Base-by-base conservation (phyloP, 441 rosid species). In the Brassica hybrid region DNA sequence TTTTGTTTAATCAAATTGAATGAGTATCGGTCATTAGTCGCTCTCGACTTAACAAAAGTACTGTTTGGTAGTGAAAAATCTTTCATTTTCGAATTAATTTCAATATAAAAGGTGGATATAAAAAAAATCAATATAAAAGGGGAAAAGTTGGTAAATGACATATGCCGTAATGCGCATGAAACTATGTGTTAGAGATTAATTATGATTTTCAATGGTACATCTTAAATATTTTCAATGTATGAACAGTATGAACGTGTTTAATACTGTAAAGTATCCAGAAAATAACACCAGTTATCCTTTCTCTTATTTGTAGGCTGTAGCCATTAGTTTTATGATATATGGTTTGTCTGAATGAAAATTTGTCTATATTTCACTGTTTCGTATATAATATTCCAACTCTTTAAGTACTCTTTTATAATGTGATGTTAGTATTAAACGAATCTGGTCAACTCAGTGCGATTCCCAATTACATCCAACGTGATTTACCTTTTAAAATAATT, bases 381-480 rank as follows among this genome's bases (percentile, higher is more conserved):
- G 1, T 41, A 60, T 27, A 6, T 25, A 25, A 60, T 23, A 13
- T 23, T 12, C 36, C 18, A 25, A n/a, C 17, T 60, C 13, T 23
- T 23, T 5, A 23, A 11, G 9, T 21, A 43, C 6, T 19, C 0
- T n/a, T 68, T 30, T 3, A 6, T 54, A 32, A 19, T 38, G 7
- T 8, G 18, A 8, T 58, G n/a, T 52, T 34, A 62, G 65, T 12
- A 16, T 27, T 63, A 65, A 41, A 30, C 67, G 72, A 77, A 77
- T 71, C 67, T 65, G 72, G 76, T 71, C 62, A 77, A 65, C 62
- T 27, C 5, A 17, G 7, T 77, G 76, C 67, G 67, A 65, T 77
- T 71, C 67, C 80, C 76, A 56, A 71, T 65, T 71, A 41, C 61
- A 41, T 77, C 67, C 72, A 71, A 43, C 67, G 7, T 27, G 70